Evolutionary conservation across 148 eudicot genomes (phyloP).

Genomic region (Amaranthus hypochondriacus): DNA sequence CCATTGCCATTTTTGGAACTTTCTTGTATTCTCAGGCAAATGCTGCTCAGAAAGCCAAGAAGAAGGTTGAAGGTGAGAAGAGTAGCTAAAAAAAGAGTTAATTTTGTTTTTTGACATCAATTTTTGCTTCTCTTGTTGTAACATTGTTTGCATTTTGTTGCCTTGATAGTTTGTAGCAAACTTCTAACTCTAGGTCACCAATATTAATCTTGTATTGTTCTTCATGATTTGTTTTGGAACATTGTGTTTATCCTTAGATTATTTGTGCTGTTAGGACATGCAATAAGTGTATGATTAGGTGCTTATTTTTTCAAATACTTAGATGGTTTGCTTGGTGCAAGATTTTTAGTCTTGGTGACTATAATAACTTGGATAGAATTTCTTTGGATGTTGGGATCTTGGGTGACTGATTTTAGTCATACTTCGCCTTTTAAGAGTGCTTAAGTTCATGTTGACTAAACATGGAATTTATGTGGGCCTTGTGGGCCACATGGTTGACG

Average conservation of each 20-base stretch:
- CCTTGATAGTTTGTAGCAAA: background rate
- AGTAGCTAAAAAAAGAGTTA: slow-evolving; percentile 27
- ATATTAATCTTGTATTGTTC: too few relatives aligned
- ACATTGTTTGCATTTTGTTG: background rate
- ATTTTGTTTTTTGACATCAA: background rate
- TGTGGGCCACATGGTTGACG: too few relatives aligned
- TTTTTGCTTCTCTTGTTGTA: slow-evolving; percentile 11
- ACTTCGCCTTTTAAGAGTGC: too few relatives aligned
- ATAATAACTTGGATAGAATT: too few relatives aligned
- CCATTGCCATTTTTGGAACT: slow-evolving; percentile 76
- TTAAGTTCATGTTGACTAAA: too few relatives aligned
- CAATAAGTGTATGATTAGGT: slow-evolving; percentile 5
- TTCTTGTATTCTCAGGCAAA: slow-evolving; percentile 83
- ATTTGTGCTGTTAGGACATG: slow-evolving; percentile 4
- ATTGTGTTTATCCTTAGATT: background rate
- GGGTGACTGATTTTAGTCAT: too few relatives aligned
- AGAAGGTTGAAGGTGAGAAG: slow-evolving; percentile 55
- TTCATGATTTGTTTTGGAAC: background rate
- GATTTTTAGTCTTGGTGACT: background rate
- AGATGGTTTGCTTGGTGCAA: background rate
- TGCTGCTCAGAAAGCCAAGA: slow-evolving; percentile 49
- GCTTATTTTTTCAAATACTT: background rate
- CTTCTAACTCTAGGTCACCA: too few relatives aligned
- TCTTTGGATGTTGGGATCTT: too few relatives aligned
- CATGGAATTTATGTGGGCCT: too few relatives aligned